Conservation (phyloP, 192 early-diverging fungal species). For the Pecoramyces ruminantium region DNA sequence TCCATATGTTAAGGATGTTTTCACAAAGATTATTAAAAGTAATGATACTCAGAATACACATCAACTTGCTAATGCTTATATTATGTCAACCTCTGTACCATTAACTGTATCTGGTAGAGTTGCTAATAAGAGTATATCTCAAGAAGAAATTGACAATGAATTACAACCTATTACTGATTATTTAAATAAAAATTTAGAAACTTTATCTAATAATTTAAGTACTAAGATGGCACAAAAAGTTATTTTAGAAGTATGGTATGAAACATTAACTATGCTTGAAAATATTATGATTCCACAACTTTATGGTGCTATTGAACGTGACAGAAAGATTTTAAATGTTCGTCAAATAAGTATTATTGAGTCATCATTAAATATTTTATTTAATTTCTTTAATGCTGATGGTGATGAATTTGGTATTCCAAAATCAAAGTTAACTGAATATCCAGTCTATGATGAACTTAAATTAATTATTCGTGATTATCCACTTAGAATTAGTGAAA, state of each 20-base stretch:
- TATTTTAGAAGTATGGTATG: conserved; percentile 52
- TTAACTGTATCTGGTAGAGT: conserved; percentile 2
- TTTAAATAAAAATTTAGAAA: conserved; percentile 53
- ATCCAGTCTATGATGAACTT: background rate
- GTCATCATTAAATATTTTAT: conserved; percentile 13
- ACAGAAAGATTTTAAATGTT: conserved; percentile 19
- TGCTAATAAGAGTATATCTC: conserved; percentile 3
- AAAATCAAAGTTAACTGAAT: background rate
- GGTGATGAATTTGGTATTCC: conserved; percentile 21
- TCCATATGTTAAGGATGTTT: conserved; percentile 35
- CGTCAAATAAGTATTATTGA: conserved; percentile 22
- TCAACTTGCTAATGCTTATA: background rate
- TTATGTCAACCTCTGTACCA: background rate
- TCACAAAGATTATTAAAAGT: conserved; percentile 45
- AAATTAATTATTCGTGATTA: background rate
- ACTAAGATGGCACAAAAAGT: conserved; percentile 44
- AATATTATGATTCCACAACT: conserved; percentile 48
- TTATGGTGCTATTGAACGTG: conserved; percentile 25
- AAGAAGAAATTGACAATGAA: conserved; percentile 39
- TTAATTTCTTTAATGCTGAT: conserved; percentile 30
- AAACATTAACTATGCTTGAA: conserved; percentile 47
- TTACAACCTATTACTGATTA: conserved; percentile 56
- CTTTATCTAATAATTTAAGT: conserved; percentile 44
- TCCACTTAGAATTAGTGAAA: background rate
- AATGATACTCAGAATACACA: conserved; percentile 11